Percentiles rank a stretch among this genome's conserved stretches.
Evolutionary conservation across 2,329 filamentous ascomycete species (phyloP).

Genomic region (Colletotrichum lini): DNA sequence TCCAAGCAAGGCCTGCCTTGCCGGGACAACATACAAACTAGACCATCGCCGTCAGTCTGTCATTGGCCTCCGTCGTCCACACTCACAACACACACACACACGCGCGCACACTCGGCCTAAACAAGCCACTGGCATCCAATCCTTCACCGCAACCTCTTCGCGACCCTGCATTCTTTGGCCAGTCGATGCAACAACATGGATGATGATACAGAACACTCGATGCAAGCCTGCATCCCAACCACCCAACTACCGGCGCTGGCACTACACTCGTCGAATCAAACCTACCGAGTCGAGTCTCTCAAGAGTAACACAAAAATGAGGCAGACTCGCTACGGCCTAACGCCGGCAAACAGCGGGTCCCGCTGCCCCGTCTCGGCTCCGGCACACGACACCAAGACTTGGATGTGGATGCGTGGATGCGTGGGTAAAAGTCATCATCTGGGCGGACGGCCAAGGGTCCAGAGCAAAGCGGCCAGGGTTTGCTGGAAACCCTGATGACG

Average conservation of each 20-base stretch:
- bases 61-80: conserved; percentile 13
- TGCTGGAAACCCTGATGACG: conserved; percentile 26
- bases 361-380: conserved; percentile 30
- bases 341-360: conserved; percentile 36
- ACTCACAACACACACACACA: neutral
- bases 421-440: neutral
- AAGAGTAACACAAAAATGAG: neutral
- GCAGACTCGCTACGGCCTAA: conserved; percentile 14
- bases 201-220: neutral
- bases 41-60: neutral
- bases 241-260: conserved; percentile 29
- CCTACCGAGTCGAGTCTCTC: no score
- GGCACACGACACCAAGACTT: conserved; percentile 7
- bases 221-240: neutral
- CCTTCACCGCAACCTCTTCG: conserved; percentile 20
- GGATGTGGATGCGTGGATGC: neutral
- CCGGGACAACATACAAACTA: neutral
- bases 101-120: no score
- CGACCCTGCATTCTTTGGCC: conserved; percentile 36
- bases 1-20: neutral
- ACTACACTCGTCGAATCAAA: neutral
- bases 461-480: neutral
- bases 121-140: conserved; percentile 23
- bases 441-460: neutral
- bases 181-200: conserved; percentile 24